phyloP scores from a whole-genome alignment of 148 eudicot genomes.

The Fagopyrum esculentum region DNA sequence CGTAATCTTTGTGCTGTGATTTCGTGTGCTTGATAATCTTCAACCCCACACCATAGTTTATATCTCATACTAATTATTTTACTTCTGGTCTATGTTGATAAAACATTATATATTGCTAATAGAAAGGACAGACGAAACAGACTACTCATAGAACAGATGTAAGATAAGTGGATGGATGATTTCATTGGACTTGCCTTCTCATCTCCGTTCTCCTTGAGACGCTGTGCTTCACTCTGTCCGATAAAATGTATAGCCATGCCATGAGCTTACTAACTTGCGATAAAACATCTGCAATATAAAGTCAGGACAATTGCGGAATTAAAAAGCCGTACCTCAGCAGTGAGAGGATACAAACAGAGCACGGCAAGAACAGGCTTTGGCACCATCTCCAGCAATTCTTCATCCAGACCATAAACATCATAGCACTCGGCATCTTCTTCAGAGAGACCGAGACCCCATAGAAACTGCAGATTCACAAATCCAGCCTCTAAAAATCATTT shows the following conservation, averaged over 20 bases:
- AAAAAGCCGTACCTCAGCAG: constrained; percentile 41
- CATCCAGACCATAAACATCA: constrained; percentile 92
- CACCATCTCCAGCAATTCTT: constrained; percentile 80
- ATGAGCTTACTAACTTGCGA: not conserved
- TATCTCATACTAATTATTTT: not conserved
- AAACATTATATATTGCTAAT: not conserved
- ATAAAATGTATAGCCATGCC: constrained; percentile 5
- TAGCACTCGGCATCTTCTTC: constrained; percentile 74
- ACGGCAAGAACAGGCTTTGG: constrained; percentile 93
- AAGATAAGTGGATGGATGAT: not conserved
- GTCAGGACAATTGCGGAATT: not conserved
- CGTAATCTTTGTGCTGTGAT: too few species aligned
- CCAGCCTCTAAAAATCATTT: not conserved
- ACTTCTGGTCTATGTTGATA: not conserved
- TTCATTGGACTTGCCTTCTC: constrained; percentile 40
- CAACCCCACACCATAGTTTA: constrained; percentile 5
- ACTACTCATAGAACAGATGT: not conserved
- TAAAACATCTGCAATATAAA: not conserved
- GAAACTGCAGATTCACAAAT: constrained; percentile 51
- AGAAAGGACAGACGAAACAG: not conserved
- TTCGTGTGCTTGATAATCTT: too few species aligned
- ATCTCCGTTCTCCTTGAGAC: constrained; percentile 53
- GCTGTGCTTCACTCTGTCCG: constrained; percentile 79
- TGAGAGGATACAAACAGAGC: constrained; percentile 70
- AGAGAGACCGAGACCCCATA: constrained; percentile 85